These are phyloP conservation scores for Sphenostylis stenocarpa DNA, from an alignment of 306 rosid species.

Conservation along the genomic window DNA sequence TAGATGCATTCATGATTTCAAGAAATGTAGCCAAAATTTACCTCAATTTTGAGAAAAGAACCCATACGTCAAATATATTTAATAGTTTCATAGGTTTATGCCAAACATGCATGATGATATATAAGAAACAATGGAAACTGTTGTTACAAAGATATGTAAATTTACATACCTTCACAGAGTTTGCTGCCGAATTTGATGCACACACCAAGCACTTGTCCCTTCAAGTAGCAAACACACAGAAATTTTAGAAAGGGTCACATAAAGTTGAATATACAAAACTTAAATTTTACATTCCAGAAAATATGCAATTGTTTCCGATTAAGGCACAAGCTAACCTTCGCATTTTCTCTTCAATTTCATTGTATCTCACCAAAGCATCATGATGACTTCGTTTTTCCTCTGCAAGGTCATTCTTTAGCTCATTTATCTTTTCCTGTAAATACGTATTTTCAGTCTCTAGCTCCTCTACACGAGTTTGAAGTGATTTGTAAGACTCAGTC, in stretches of 20 bases:
- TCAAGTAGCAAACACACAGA: slow-evolving; percentile 17
- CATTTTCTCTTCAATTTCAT: slow-evolving; percentile 66
- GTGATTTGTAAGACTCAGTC: slow-evolving; percentile 88
- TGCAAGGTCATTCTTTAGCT: slow-evolving; percentile 61
- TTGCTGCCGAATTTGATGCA: slow-evolving; percentile 27
- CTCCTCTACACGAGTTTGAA: slow-evolving; percentile 62
- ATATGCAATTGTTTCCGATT: slow-evolving; percentile 1
- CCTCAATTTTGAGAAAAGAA: not conserved
- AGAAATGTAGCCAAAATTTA: not conserved
- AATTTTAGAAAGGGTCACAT: slow-evolving; percentile 34
- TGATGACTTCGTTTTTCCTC: slow-evolving; percentile 61
- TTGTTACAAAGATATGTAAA: not conserved
- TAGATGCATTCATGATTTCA: not conserved
- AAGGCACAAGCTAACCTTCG: slow-evolving; percentile 54
- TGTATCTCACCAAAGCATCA: slow-evolving; percentile 61
- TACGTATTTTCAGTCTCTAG: slow-evolving; percentile 66
- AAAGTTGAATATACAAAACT: slow-evolving; percentile 25
- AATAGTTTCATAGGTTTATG: not conserved
- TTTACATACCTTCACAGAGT: slow-evolving; percentile 37
- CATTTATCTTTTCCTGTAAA: slow-evolving; percentile 56
- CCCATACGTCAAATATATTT: not conserved
- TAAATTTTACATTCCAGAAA: not conserved
- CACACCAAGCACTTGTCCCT: slow-evolving; percentile 39
- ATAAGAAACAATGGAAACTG: not conserved
- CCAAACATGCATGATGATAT: not conserved